Conservation (phyloP, 495 filamentous ascomycete species). For the Talaromyces borbonicus region DNA sequence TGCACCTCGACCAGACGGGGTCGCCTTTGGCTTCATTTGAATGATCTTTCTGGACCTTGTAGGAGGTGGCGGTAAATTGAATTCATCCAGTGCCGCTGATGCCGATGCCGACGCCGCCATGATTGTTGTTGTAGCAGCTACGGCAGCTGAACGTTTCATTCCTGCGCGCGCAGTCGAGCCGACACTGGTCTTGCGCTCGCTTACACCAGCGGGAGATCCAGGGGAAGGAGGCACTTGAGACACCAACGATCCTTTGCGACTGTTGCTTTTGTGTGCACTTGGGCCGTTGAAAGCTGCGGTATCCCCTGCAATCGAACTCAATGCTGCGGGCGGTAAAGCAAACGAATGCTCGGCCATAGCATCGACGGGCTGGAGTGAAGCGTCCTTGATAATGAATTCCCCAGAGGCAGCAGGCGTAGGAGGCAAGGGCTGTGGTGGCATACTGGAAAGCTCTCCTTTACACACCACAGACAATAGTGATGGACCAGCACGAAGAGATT, state of each 20-base stretch:
- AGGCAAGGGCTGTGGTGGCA: conserved; percentile 63
- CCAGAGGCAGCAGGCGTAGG: conserved; percentile 81
- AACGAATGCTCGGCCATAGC: conserved; percentile 53
- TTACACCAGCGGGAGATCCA: conserved; percentile 35
- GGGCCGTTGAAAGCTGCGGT: conserved; percentile 31
- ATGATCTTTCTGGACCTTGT: conserved; percentile 93
- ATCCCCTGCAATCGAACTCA: conserved; percentile 28
- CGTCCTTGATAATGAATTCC: conserved; percentile 69
- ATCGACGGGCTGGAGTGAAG: conserved; percentile 30
- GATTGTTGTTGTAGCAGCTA: conserved; percentile 38
- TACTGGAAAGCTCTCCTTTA: too few relatives aligned
- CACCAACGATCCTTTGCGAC: conserved; percentile 19
- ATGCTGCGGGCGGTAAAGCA: conserved; percentile 75
- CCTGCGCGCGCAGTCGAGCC: conserved; percentile 32
- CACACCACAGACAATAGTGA: too few relatives aligned
- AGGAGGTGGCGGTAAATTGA: conserved; percentile 83
- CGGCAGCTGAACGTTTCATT: not conserved
- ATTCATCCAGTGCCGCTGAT: conserved; percentile 43
- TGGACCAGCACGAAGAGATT: too few relatives aligned
- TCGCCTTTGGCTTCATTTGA: conserved; percentile 70
- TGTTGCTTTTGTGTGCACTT: too few relatives aligned
- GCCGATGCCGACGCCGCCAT: conserved; percentile 33
- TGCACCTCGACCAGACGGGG: conserved; percentile 16
- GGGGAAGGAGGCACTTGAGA: conserved; percentile 48
- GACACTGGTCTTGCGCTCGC: conserved; percentile 9